phyloP scores from a whole-genome alignment of 2,329 filamentous ascomycete genomes.

The Alternaria burnsii region DNA sequence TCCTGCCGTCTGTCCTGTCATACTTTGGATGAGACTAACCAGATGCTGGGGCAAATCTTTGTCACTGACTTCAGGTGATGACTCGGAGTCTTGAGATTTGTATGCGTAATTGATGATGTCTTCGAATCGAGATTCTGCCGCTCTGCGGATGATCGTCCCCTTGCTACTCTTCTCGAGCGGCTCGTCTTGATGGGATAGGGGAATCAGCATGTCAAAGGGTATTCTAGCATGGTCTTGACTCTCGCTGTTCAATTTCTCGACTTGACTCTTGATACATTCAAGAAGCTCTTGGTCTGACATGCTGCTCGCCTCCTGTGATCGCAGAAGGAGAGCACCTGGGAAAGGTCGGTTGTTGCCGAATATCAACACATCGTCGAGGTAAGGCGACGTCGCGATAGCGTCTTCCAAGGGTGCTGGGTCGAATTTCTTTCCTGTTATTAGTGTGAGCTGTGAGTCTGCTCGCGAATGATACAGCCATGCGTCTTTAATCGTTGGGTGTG shows the following conservation, averaged over 20 bases:
- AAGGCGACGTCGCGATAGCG: slow-evolving; percentile 56
- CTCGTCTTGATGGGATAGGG: slow-evolving; percentile 50
- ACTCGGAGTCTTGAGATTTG: slow-evolving; percentile 26
- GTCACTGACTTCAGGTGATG: slow-evolving; percentile 33
- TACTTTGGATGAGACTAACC: slow-evolving; percentile 26
- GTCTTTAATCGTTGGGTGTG: slow-evolving; percentile 60
- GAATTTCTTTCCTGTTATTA: slow-evolving; percentile 74
- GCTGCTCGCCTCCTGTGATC: slow-evolving; percentile 38
- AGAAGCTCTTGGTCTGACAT: slow-evolving; percentile 53
- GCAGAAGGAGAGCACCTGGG: slow-evolving; percentile 66
- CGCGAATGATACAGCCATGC: slow-evolving; percentile 71
- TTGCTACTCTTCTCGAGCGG: slow-evolving; percentile 69
- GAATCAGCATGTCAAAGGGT: slow-evolving; percentile 60
- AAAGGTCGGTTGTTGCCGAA: slow-evolving; percentile 67
- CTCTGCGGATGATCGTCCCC: slow-evolving; percentile 64
- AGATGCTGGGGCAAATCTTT: slow-evolving; percentile 37
- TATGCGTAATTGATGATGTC: slow-evolving; percentile 60
- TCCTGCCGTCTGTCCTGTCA: slow-evolving; percentile 32
- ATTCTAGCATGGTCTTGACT: slow-evolving; percentile 63
- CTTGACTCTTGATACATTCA: slow-evolving; percentile 52
- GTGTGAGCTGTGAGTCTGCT: slow-evolving; percentile 67
- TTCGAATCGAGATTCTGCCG: slow-evolving; percentile 61
- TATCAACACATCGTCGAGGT: slow-evolving; percentile 65
- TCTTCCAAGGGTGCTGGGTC: slow-evolving; percentile 70
- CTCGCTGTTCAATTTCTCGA: slow-evolving; percentile 60